These are phyloP conservation scores for Hansenula lynferdii DNA, from an alignment of 1,139 yeast genomes.

Conservation along the genomic window DNA sequence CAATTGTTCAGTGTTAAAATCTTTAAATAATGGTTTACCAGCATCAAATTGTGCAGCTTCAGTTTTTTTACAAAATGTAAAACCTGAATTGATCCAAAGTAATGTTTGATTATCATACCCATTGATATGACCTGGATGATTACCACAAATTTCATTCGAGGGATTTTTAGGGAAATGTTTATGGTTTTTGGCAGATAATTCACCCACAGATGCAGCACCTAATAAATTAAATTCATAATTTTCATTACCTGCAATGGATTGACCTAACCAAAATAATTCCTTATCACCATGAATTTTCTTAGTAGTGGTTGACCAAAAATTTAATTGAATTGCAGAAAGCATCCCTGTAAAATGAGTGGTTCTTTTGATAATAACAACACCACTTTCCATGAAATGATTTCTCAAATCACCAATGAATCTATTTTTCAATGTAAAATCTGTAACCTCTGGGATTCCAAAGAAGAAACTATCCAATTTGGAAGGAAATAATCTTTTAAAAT, in stretches of 20 bases:
- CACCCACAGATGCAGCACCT: slow-evolving; percentile 45
- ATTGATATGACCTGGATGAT: slow-evolving; percentile 40
- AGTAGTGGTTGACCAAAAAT: slow-evolving; percentile 20
- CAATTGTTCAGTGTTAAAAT: slow-evolving; percentile 5
- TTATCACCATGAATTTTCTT: slow-evolving; percentile 47
- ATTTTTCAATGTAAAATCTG: slow-evolving; percentile 35
- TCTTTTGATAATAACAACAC: slow-evolving; percentile 43
- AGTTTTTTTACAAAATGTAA: slow-evolving; percentile 42
- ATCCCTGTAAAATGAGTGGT: slow-evolving; percentile 38
- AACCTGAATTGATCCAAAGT: slow-evolving; percentile 54
- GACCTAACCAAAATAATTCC: slow-evolving; percentile 52
- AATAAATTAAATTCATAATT: slow-evolving; percentile 30
- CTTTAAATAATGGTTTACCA: slow-evolving; percentile 15
- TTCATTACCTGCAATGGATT: slow-evolving; percentile 46
- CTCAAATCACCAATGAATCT: slow-evolving; percentile 38
- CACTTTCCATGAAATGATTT: slow-evolving; percentile 53
- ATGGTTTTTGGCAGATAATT: slow-evolving; percentile 15
- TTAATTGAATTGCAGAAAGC: slow-evolving; percentile 37
- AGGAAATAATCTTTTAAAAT: slow-evolving; percentile 39
- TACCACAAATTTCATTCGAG: slow-evolving; percentile 34
- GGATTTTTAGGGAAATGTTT: slow-evolving; percentile 13
- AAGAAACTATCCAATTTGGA: slow-evolving; percentile 23
- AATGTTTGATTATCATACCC: slow-evolving; percentile 31
- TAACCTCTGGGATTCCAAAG: slow-evolving; percentile 34
- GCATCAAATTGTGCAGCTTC: slow-evolving; percentile 12